Conservation (phyloP, 2,329 filamentous ascomycete genomes). For the Aureobasidium sp. region DNA sequence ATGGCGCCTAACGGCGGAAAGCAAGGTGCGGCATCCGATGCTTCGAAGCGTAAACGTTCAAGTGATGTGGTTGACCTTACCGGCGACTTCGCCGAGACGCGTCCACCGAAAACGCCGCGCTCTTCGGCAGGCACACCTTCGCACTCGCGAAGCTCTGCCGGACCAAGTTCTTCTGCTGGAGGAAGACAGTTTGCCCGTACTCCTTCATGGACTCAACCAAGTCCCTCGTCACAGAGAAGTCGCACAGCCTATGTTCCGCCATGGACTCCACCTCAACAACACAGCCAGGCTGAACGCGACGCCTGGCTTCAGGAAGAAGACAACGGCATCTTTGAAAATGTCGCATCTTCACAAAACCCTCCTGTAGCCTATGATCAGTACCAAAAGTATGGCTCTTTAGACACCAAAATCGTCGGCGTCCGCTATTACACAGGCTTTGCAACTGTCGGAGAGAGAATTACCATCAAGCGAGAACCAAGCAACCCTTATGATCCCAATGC, state of each 20-base stretch:
- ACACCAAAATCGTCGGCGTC: conserved; percentile 51
- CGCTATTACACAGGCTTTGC: conserved; percentile 44
- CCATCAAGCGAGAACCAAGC: conserved; percentile 54
- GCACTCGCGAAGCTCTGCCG: neutral
- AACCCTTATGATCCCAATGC: conserved; percentile 39
- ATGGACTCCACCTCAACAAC: neutral
- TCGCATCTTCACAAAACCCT: conserved; percentile 20
- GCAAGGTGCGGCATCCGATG: neutral
- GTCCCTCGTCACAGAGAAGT: neutral
- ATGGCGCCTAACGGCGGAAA: neutral
- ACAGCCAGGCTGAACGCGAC: conserved; percentile 9
- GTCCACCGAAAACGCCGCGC: conserved; percentile 5
- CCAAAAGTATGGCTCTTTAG: conserved; percentile 29
- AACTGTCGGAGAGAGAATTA: conserved; percentile 41
- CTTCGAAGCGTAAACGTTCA: conserved; percentile 5
- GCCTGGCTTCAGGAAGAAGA: conserved; percentile 17
- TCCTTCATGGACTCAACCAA: conserved; percentile 2
- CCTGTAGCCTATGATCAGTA: conserved; percentile 16
- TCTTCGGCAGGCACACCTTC: neutral
- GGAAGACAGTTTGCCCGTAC: neutral
- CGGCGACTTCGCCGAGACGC: neutral
- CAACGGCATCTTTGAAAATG: conserved; percentile 20
- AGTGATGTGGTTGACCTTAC: conserved; percentile 9
- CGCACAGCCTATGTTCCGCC: neutral
- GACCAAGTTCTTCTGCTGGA: neutral